Evolutionary conservation across 139 green algal species (phyloP).

Genomic region (Chlamydomonas schloesseri): DNA sequence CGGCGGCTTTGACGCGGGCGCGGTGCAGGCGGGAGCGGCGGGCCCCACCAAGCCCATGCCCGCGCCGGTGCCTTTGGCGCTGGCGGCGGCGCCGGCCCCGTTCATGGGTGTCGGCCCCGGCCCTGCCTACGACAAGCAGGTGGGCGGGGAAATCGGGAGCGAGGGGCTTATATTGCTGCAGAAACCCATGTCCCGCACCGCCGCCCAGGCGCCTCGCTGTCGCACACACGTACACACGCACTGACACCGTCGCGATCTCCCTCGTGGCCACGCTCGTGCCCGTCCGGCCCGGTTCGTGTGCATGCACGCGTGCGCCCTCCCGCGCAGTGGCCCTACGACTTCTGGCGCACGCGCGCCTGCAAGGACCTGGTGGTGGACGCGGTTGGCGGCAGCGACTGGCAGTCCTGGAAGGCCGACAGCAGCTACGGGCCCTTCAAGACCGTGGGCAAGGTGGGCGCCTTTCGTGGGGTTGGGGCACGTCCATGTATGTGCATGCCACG

Average conservation of each 20-base stretch:
- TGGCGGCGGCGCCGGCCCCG: background rate
- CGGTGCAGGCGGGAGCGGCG: background rate
- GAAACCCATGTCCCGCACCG: too few species aligned
- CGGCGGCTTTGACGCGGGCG: constrained; percentile 31
- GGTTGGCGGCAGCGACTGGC: constrained; percentile 3
- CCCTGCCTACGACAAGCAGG: constrained; percentile 4
- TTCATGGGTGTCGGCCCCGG: background rate
- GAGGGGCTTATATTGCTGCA: too few species aligned
- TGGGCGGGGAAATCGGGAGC: too few species aligned
- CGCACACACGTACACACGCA: background rate
- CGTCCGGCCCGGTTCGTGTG: background rate
- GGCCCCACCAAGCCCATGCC: constrained; percentile 8
- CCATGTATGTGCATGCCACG: too few species aligned
- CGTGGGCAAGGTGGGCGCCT: background rate
- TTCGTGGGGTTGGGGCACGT: too few species aligned
- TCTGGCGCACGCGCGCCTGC: constrained; percentile 17
- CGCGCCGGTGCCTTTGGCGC: constrained; percentile 5
- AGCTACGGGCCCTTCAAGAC: background rate
- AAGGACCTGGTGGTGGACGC: constrained; percentile 40
- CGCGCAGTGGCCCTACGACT: constrained; percentile 26
- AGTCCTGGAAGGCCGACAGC: background rate
- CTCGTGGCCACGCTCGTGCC: too few species aligned
- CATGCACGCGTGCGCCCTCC: too few species aligned
- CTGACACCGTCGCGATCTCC: background rate
- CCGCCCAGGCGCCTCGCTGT: background rate